A percentile compares a stretch with the other conserved stretches of the same genome.
Evolutionary conservation across 345 rosid genomes (phyloP).

Genomic region (Melastoma malabathricum): DNA sequence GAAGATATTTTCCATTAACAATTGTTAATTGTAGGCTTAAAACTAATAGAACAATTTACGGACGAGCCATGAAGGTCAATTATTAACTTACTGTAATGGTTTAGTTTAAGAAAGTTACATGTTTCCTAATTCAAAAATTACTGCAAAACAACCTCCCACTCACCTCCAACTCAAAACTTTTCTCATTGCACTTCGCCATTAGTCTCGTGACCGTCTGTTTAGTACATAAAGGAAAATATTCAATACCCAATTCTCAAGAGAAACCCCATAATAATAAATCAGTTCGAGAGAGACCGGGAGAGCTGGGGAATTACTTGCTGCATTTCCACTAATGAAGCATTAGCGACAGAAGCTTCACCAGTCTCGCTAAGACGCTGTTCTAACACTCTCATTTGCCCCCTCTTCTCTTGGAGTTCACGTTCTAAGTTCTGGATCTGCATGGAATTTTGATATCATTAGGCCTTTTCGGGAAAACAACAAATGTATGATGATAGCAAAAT

Average conservation of each 20-base stretch:
- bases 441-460: no score
- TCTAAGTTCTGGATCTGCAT: conserved; percentile 62
- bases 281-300: conserved; percentile 3
- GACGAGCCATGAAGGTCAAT: no score
- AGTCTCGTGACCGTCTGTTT: conserved; percentile 75
- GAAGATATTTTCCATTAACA: background rate
- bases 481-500: no score
- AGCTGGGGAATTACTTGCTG: conserved; percentile 56
- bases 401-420: conserved; percentile 79
- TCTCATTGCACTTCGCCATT: conserved; percentile 94
- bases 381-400: conserved; percentile 68
- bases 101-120: no score
- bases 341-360: conserved; percentile 86
- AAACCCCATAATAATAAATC: background rate
- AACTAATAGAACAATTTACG: no score
- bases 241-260: background rate
- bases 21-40: background rate
- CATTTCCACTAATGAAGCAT: conserved; percentile 87
- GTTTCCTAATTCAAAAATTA: no score
- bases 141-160: background rate
- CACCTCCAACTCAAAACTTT: conserved; percentile 95
- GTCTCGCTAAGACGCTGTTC: conserved; percentile 85
- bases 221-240: conserved; percentile 12
- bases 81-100: no score
- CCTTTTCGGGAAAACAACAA: background rate